Conservation (phyloP, 371 early-diverging fungal genomes). For the Apophysomyces variabilis region DNA sequence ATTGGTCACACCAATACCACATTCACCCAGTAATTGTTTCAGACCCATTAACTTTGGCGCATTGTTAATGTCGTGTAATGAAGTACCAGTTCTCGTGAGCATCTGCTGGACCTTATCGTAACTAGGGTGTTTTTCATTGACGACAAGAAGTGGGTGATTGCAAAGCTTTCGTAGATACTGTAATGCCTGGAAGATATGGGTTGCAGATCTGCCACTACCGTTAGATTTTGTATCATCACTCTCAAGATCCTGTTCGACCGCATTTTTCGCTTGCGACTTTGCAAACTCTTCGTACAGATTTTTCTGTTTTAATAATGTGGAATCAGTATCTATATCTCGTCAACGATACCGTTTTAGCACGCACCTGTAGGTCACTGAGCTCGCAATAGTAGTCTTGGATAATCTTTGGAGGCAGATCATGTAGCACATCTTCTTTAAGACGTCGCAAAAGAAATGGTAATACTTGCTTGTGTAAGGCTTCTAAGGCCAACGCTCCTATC, state of each 20-base stretch:
- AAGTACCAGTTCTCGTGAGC: slow-evolving; percentile 61
- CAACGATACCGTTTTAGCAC: not conserved
- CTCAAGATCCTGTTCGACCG: slow-evolving; percentile 55
- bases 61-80: slow-evolving; percentile 84
- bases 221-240: slow-evolving; percentile 29
- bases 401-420: slow-evolving; percentile 99
- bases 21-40: slow-evolving; percentile 87
- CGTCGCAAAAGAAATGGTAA: slow-evolving; percentile 97
- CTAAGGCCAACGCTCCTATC: slow-evolving; percentile 84
- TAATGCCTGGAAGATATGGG: slow-evolving; percentile 96
- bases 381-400: slow-evolving; percentile 98
- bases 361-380: slow-evolving; percentile 80
- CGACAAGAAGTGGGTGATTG: slow-evolving; percentile 93
- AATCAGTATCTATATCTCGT: not conserved
- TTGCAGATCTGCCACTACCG: slow-evolving; percentile 52
- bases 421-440: slow-evolving; percentile 98
- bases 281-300: slow-evolving; percentile 92
- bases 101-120: slow-evolving; percentile 68
- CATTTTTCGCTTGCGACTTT: slow-evolving; percentile 62
- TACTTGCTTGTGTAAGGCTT: slow-evolving; percentile 95
- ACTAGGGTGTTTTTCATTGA: slow-evolving; percentile 86
- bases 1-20: slow-evolving; percentile 86
- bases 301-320: slow-evolving; percentile 48
- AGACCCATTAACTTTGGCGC: slow-evolving; percentile 94
- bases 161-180: slow-evolving; percentile 96